Evolutionary conservation across 441 rosid genomes (phyloP).

Genomic region (Jatropha podagrica): DNA sequence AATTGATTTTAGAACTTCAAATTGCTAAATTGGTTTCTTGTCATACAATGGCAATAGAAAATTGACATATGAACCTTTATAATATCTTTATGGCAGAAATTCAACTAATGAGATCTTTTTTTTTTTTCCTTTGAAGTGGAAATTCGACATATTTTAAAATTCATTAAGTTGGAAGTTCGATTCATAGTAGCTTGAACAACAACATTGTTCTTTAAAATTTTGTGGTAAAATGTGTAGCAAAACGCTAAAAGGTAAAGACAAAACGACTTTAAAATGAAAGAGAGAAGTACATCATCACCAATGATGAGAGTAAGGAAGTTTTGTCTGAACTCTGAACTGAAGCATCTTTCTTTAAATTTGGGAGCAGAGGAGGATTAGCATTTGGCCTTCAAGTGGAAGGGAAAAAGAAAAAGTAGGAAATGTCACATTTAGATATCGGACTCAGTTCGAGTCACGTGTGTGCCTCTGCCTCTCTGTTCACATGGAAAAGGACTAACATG

Average conservation of each 20-base stretch:
- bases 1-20: background rate
- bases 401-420: background rate
- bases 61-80: too few relatives aligned
- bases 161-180: too few relatives aligned
- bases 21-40: background rate
- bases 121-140: too few relatives aligned
- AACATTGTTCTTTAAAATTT: too few relatives aligned
- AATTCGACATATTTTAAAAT: too few relatives aligned
- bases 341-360: background rate
- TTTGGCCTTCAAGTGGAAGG: background rate
- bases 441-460: background rate
- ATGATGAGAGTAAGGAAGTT: constrained; percentile 24
- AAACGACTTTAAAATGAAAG: constrained; percentile 7
- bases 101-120: too few relatives aligned
- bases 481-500: background rate
- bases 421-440: background rate
- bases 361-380: constrained; percentile 1
- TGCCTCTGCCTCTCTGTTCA: background rate
- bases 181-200: too few relatives aligned
- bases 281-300: constrained; percentile 14
- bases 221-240: background rate
- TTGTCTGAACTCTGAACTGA: background rate
- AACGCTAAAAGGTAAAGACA: constrained; percentile 24
- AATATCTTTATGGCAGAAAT: too few relatives aligned
- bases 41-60: background rate